Conservation (phyloP, 176 grass and related monocot genomes). For the Musa schizocarpa region DNA sequence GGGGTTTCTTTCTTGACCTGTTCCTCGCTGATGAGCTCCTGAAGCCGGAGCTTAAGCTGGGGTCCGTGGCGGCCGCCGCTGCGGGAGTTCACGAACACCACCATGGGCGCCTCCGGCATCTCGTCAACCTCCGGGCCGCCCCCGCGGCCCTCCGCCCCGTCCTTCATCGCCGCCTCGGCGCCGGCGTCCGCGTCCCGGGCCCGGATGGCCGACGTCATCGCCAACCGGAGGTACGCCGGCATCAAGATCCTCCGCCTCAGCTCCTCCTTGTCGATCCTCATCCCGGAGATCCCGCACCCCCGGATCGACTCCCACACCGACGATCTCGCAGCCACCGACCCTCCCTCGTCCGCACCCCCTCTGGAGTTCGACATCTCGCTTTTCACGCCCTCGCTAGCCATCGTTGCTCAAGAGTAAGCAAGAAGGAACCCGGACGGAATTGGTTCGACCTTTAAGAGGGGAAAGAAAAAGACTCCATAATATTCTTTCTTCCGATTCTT, state of each 20-base stretch:
- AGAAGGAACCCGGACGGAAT: too few relatives aligned
- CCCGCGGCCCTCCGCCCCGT: background rate
- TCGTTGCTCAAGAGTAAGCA: too few relatives aligned
- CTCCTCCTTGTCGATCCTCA: conserved; percentile 63
- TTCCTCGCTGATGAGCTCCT: conserved; percentile 84
- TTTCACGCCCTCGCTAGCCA: background rate
- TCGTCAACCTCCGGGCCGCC: conserved; percentile 1
- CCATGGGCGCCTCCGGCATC: conserved; percentile 36
- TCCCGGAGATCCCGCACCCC: conserved; percentile 54
- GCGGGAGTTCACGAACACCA: conserved; percentile 84
- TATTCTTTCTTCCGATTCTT: too few relatives aligned
- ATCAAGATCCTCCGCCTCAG: conserved; percentile 62
- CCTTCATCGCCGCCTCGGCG: conserved; percentile 11
- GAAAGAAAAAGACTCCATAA: too few relatives aligned
- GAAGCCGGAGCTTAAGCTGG: conserved; percentile 64
- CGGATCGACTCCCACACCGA: conserved; percentile 89
- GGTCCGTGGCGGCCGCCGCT: conserved; percentile 81
- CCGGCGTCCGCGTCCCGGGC: conserved; percentile 38
- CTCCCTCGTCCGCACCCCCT: background rate
- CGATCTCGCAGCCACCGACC: conserved; percentile 41
- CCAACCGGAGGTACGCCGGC: conserved; percentile 56
- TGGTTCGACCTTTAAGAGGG: too few relatives aligned
- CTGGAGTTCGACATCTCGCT: conserved; percentile 39
- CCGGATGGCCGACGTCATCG: conserved; percentile 36
- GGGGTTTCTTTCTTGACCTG: conserved; percentile 41